phyloP scores from a whole-genome alignment of 2,329 filamentous ascomycete species.

The Beauveria medogensis region DNA sequence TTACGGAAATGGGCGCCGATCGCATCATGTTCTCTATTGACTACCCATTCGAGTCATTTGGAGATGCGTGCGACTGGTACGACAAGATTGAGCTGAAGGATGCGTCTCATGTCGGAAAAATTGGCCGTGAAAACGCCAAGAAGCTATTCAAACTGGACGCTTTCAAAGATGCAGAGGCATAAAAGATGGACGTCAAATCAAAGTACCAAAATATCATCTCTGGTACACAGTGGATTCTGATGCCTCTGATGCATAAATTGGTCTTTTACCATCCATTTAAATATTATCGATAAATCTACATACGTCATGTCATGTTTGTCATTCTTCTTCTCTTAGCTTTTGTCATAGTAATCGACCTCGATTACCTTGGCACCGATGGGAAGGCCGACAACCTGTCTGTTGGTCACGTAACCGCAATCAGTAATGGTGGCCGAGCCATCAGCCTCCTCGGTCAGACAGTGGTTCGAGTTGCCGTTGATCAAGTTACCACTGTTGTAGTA shows the following conservation, averaged over 20 bases:
- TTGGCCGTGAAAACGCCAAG: constrained; percentile 36
- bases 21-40: constrained; percentile 45
- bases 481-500: constrained; percentile 37
- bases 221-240: neutral
- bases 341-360: constrained; percentile 2
- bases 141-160: constrained; percentile 29
- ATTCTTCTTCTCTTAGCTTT: neutral
- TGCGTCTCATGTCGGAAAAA: constrained; percentile 27
- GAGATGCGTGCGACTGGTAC: constrained; percentile 34
- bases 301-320: neutral
- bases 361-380: constrained; percentile 28
- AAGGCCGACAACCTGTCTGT: constrained; percentile 38
- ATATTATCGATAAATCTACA: neutral
- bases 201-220: neutral
- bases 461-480: constrained; percentile 22
- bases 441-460: constrained; percentile 31
- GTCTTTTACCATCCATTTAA: neutral
- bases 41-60: constrained; percentile 42
- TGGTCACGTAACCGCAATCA: constrained; percentile 28
- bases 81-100: constrained; percentile 28
- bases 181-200: neutral
- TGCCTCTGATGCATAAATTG: neutral
- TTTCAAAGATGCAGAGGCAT: constrained; percentile 24
- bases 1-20: constrained; percentile 40
- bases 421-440: constrained; percentile 18